Conservation (phyloP, 1,139 yeast species). For the Saccharomyces uvarum region DNA sequence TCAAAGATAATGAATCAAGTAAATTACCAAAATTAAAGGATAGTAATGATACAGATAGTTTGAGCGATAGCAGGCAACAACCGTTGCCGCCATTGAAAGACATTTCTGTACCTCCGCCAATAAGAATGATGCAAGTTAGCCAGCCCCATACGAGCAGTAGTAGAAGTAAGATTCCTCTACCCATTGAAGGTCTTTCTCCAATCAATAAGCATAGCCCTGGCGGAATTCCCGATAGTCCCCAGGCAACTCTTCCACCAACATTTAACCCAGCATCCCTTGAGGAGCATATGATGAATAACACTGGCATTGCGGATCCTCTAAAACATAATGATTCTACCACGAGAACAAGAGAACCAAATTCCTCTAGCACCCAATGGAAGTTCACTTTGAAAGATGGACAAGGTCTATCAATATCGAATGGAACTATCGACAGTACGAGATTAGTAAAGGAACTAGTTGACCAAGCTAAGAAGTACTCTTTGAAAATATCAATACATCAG, state of each 20-base stretch:
- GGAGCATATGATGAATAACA: neutral
- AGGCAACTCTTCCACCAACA: neutral
- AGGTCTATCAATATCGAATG: slow-evolving; percentile 36
- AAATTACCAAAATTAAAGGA: neutral
- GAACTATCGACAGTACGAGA: slow-evolving; percentile 45
- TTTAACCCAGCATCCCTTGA: neutral
- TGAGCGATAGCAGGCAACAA: neutral
- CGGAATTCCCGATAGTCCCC: neutral
- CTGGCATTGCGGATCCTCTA: neutral
- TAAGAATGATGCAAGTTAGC: neutral
- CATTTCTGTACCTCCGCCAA: slow-evolving; percentile 4
- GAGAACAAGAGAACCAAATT: neutral
- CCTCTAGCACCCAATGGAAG: slow-evolving; percentile 36
- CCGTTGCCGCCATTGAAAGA: slow-evolving; percentile 6
- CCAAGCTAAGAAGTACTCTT: slow-evolving; percentile 52
- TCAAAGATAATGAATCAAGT: neutral
- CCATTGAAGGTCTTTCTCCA: slow-evolving; percentile 2
- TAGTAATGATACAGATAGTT: neutral
- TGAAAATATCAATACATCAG: slow-evolving; percentile 70
- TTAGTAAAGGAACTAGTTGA: slow-evolving; percentile 50
- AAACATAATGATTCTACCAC: neutral
- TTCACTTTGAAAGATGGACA: slow-evolving; percentile 34
- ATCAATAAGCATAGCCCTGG: neutral
- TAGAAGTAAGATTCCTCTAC: slow-evolving; percentile 4
- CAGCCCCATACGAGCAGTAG: slow-evolving; percentile 4